These are phyloP conservation scores for Clonostachys sp. DNA, from an alignment of 2,329 filamentous ascomycete genomes.

Conservation along the genomic window DNA sequence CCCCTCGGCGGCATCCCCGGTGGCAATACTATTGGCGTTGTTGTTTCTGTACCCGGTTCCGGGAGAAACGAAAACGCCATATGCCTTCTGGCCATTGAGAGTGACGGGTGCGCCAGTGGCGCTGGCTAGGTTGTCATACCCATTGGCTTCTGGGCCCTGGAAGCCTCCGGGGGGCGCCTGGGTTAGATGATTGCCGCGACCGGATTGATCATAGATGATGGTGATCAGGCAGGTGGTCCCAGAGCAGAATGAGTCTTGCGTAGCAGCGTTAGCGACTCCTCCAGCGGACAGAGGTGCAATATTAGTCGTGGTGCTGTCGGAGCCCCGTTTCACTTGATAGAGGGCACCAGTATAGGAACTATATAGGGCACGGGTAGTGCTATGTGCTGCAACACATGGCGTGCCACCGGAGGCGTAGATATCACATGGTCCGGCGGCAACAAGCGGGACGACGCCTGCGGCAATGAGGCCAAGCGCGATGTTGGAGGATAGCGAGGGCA, in stretches of 20 bases:
- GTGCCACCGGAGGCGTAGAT: conserved; percentile 54
- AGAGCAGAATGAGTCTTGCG: conserved; percentile 58
- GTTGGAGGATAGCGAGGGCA: too few species aligned
- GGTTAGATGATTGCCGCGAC: conserved; percentile 55
- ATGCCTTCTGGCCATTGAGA: conserved; percentile 55
- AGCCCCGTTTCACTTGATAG: conserved; percentile 52
- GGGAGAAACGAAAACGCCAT: conserved; percentile 58
- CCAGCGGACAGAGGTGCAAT: conserved; percentile 50
- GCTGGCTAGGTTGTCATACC: conserved; percentile 55
- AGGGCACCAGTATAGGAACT: conserved; percentile 44
- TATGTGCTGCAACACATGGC: conserved; percentile 61
- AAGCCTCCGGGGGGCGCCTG: conserved; percentile 52
- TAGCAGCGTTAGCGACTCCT: conserved; percentile 55
- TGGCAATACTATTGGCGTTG: conserved; percentile 43
- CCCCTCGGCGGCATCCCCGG: conserved; percentile 49
- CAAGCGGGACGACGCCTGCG: background rate
- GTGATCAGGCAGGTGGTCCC: conserved; percentile 59
- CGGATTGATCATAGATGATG: conserved; percentile 64
- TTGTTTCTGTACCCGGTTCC: conserved; percentile 62
- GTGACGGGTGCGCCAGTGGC: conserved; percentile 58
- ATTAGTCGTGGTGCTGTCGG: conserved; percentile 28
- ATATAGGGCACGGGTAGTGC: conserved; percentile 61
- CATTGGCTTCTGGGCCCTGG: conserved; percentile 52
- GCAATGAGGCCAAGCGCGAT: too few species aligned
- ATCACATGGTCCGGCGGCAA: conserved; percentile 47